phyloP scores from a whole-genome alignment of 768 basidiomycete species.

The Lactarius deliciosus region DNA sequence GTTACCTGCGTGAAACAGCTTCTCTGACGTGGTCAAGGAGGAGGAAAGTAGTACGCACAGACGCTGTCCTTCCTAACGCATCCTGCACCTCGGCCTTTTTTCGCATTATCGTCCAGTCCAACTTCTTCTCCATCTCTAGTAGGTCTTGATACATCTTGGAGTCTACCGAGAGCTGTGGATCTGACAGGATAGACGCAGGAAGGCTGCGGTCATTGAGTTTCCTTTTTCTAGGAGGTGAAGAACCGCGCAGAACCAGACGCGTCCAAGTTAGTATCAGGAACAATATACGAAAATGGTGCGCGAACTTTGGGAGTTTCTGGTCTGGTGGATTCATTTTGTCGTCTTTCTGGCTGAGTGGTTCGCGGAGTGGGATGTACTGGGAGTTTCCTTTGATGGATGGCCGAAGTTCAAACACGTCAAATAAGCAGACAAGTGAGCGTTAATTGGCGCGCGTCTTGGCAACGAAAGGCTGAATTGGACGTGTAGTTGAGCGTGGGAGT shows the following conservation, averaged over 20 bases:
- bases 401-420: background rate
- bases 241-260: conserved; percentile 8
- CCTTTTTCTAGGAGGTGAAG: conserved; percentile 51
- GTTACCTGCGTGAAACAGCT: conserved; percentile 58
- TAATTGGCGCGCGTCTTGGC: background rate
- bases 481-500: background rate
- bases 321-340: conserved; percentile 29
- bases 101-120: conserved; percentile 94
- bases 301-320: conserved; percentile 40
- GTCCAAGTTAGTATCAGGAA: background rate
- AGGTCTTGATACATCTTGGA: conserved; percentile 85
- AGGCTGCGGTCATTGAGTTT: conserved; percentile 80
- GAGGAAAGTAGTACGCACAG: conserved; percentile 45
- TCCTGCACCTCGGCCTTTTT: conserved; percentile 92
- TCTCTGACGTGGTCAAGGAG: background rate
- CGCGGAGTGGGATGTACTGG: background rate
- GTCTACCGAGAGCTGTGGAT: conserved; percentile 75
- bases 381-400: background rate
- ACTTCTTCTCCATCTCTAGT: conserved; percentile 82
- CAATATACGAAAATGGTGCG: background rate
- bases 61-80: conserved; percentile 69
- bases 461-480: background rate
- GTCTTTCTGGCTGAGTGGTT: background rate
- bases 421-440: background rate
- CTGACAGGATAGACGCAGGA: conserved; percentile 72